phyloP scores from a whole-genome alignment of 495 filamentous ascomycete genomes.

The Letharia lupina region DNA sequence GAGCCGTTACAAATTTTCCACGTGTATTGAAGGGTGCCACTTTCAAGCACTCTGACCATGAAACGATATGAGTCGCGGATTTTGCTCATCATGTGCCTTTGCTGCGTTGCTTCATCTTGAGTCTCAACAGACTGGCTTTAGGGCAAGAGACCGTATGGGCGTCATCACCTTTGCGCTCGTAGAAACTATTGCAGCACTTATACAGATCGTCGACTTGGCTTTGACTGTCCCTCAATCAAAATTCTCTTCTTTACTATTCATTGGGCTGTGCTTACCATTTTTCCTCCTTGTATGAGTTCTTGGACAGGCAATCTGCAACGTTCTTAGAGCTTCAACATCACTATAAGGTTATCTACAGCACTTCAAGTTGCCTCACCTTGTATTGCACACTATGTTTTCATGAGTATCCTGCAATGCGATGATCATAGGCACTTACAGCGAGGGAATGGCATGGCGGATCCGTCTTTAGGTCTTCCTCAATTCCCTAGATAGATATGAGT shows the following conservation, averaged over 20 bases:
- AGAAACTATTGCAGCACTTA: slow-evolving; percentile 88
- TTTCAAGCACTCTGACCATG: not conserved
- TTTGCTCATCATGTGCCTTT: slow-evolving; percentile 31
- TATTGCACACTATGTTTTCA: slow-evolving; percentile 62
- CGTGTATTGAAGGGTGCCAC: not conserved
- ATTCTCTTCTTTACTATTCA: not conserved
- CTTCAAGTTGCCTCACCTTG: slow-evolving; percentile 51
- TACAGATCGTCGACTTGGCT: slow-evolving; percentile 83
- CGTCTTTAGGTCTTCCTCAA: slow-evolving; percentile 61
- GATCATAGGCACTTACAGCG: slow-evolving; percentile 53
- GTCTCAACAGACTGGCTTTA: slow-evolving; percentile 62
- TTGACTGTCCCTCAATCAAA: slow-evolving; percentile 26
- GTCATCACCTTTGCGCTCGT: slow-evolving; percentile 67
- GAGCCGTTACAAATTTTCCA: slow-evolving; percentile 37
- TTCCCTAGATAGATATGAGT: slow-evolving; percentile 29
- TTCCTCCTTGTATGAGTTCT: slow-evolving; percentile 78
- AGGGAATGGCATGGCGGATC: slow-evolving; percentile 82
- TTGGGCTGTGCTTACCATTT: slow-evolving; percentile 46
- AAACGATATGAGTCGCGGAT: not conserved
- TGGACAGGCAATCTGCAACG: slow-evolving; percentile 65
- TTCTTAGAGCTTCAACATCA: slow-evolving; percentile 8
- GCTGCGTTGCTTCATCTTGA: slow-evolving; percentile 81
- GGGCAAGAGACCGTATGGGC: slow-evolving; percentile 78
- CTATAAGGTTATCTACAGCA: slow-evolving; percentile 15
- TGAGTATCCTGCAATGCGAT: slow-evolving; percentile 16